Conservation (phyloP, 2,329 filamentous ascomycete species). For the Pyricularia pennisetigena region DNA sequence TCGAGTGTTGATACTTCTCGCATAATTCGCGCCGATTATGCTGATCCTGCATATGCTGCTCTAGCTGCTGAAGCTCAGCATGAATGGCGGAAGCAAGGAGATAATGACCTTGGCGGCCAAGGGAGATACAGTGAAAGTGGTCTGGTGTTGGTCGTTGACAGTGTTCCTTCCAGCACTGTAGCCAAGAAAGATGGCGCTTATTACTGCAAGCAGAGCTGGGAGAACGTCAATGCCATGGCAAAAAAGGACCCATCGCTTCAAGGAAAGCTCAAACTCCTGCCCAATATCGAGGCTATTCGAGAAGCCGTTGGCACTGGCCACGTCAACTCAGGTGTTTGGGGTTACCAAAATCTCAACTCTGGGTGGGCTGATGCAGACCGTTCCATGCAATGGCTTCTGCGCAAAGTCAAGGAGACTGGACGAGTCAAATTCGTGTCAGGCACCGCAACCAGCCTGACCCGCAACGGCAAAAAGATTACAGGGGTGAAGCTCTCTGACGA, state of each 20-base stretch:
- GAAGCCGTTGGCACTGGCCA: conserved; percentile 35
- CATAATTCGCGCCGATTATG: conserved; percentile 68
- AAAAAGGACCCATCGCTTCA: conserved; percentile 25
- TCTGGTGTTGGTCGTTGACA: conserved; percentile 52
- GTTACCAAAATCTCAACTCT: conserved; percentile 63
- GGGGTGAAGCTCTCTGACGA: conserved; percentile 39
- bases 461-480: conserved; percentile 29
- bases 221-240: conserved; percentile 47
- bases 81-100: conserved; percentile 53
- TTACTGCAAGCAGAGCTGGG: conserved; percentile 50
- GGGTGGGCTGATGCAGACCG: conserved; percentile 76
- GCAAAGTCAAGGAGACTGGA: conserved; percentile 40
- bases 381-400: conserved; percentile 55
- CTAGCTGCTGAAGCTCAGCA: conserved; percentile 63
- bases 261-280: conserved; percentile 32
- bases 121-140: conserved; percentile 64
- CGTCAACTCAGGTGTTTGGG: conserved; percentile 46
- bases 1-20: conserved; percentile 54
- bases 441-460: conserved; percentile 30
- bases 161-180: conserved; percentile 12
- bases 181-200: conserved; percentile 34
- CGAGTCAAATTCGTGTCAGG: conserved; percentile 47
- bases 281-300: conserved; percentile 32
- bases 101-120: conserved; percentile 44
- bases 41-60: conserved; percentile 63